A percentile compares a stretch with the other conserved stretches of the same genome.
Evolutionary conservation across 768 basidiomycete genomes (phyloP).

Genomic region (Leucosporidium scottii): DNA sequence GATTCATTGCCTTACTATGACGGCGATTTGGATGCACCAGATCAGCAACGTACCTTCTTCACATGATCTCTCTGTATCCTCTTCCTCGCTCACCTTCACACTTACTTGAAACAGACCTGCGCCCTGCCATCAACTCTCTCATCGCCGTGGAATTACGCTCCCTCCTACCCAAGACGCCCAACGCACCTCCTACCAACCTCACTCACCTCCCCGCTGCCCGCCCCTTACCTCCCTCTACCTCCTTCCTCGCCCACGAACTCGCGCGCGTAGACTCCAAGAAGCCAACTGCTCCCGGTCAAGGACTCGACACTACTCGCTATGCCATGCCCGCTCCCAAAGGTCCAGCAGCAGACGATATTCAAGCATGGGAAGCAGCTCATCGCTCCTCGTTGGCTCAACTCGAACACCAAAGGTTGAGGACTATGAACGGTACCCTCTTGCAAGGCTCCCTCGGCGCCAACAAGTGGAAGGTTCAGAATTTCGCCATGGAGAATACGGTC

Average conservation of each 20-base stretch:
- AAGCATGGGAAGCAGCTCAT: constrained; percentile 31
- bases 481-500: constrained; percentile 31
- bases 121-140: constrained; percentile 26
- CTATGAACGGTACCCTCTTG: constrained; percentile 26
- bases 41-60: background rate
- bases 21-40: background rate
- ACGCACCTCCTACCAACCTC: constrained; percentile 17
- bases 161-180: constrained; percentile 24
- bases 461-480: constrained; percentile 32
- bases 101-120: constrained; percentile 12
- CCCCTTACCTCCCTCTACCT: constrained; percentile 6
- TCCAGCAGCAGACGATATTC: constrained; percentile 10
- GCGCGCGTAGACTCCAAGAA: constrained; percentile 25
- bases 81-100: background rate
- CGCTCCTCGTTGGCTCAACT: constrained; percentile 26
- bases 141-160: constrained; percentile 31
- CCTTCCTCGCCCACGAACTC: constrained; percentile 29
- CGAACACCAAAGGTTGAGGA: constrained; percentile 31
- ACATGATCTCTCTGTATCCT: background rate
- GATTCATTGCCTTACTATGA: constrained; percentile 7
- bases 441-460: constrained; percentile 26
- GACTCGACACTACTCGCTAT: constrained; percentile 31
- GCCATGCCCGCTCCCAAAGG: constrained; percentile 22
- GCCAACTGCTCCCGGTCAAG: constrained; percentile 13
- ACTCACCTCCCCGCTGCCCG: constrained; percentile 20